A percentile compares a stretch with the other conserved stretches of the same genome.
phyloP scores from a whole-genome alignment of 2,329 filamentous ascomycete genomes.

The Fusarium sp. region DNA sequence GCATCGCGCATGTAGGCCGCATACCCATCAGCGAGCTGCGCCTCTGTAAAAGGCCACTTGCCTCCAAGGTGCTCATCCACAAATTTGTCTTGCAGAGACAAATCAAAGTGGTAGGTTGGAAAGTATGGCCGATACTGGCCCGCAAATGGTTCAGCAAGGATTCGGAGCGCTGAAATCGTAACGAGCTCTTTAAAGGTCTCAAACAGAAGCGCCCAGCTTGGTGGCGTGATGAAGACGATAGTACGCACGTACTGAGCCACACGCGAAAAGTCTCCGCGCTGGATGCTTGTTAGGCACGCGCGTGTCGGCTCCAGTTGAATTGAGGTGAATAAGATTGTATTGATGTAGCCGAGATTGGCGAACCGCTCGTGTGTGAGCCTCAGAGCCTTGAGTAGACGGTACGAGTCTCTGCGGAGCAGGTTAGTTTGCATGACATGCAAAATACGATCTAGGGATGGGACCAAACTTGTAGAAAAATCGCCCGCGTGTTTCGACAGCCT shows the following conservation, averaged over 20 bases:
- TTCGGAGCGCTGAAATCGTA: background rate
- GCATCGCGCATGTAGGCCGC: slow-evolving; percentile 13
- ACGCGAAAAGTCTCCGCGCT: no score
- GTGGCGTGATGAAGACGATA: slow-evolving; percentile 3
- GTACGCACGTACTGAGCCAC: no score
- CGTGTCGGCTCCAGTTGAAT: background rate
- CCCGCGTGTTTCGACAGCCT: no score
- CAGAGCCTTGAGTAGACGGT: slow-evolving; percentile 6
- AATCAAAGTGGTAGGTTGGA: no score
- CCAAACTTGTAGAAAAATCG: no score
- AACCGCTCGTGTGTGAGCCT: slow-evolving; percentile 10
- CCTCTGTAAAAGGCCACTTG: slow-evolving; percentile 6
- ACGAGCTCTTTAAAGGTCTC: slow-evolving; percentile 4
- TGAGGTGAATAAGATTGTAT: slow-evolving; percentile 2
- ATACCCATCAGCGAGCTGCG: slow-evolving; percentile 8
- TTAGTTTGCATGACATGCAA: no score
- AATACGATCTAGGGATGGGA: no score
- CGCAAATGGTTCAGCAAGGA: no score
- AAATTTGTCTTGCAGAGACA: background rate
- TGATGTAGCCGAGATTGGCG: slow-evolving; percentile 11
- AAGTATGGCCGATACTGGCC: no score
- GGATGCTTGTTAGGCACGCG: no score
- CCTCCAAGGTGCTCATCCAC: slow-evolving; percentile 4
- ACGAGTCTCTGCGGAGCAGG: background rate
- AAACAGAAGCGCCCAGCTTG: slow-evolving; percentile 2